phyloP scores from a whole-genome alignment of 108 stramenopile species.

The Fragilaria crotonensis region DNA sequence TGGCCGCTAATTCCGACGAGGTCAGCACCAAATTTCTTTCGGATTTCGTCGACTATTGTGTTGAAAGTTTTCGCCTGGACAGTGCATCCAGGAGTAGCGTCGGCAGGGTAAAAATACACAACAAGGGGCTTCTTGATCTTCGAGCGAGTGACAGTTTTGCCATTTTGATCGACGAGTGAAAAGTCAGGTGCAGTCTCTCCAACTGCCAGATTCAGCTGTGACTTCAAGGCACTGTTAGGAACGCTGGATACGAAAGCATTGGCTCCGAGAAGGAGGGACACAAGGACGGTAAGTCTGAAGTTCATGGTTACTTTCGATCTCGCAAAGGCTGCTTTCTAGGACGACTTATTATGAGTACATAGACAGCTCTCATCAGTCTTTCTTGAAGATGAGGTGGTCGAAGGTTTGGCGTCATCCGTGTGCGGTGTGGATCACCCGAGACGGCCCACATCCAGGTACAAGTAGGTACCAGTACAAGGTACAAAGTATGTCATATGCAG shows the following conservation, averaged over 20 bases:
- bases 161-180: conserved; percentile 66
- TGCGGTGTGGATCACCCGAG: too few species aligned
- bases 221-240: conserved; percentile 4
- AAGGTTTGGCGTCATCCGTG: too few species aligned
- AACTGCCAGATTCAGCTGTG: conserved; percentile 51
- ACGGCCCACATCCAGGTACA: too few species aligned
- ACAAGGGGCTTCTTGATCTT: conserved; percentile 74
- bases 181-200: conserved; percentile 81
- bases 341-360: too few species aligned
- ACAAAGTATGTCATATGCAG: too few species aligned
- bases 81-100: conserved; percentile 75
- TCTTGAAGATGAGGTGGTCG: too few species aligned
- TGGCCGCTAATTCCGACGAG: conserved; percentile 79
- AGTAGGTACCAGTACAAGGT: too few species aligned
- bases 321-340: too few species aligned
- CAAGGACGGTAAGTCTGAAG: conserved; percentile 11
- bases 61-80: conserved; percentile 67
- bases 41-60: conserved; percentile 49
- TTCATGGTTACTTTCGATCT: too few species aligned
- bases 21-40: conserved; percentile 69
- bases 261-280: conserved; percentile 25
- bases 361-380: too few species aligned
- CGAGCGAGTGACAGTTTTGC: conserved; percentile 65
- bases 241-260: conserved; percentile 50
- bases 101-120: conserved; percentile 80